A percentile compares a stretch with the other conserved stretches of the same genome.
These are phyloP conservation scores for Warburgia ugandensis DNA, from an alignment of 164 flowering plant species.

Conservation along the genomic window DNA sequence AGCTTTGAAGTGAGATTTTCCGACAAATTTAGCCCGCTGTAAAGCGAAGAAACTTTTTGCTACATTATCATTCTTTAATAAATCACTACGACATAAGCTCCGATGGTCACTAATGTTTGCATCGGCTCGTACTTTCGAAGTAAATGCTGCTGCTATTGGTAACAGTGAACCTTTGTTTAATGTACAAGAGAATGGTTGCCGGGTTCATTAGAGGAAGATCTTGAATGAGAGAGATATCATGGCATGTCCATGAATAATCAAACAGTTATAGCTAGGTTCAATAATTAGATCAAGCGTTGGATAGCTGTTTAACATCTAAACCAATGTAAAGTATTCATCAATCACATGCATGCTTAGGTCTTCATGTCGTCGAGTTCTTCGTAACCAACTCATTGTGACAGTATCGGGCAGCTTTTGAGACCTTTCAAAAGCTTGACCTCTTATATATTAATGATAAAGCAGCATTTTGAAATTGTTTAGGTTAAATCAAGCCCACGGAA, in stretches of 20 bases:
- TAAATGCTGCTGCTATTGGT: conserved; percentile 15
- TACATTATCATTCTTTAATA: conserved; percentile 2
- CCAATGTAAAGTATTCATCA: conserved; percentile 14
- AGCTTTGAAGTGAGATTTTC: too few relatives aligned
- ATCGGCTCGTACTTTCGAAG: conserved; percentile 19
- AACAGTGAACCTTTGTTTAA: conserved; percentile 15
- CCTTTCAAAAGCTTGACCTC: conserved; percentile 15
- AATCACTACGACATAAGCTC: conserved; percentile 1
- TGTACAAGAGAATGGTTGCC: conserved; percentile 8
- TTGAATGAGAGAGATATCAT: conserved; percentile 19
- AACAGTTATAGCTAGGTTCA: conserved; percentile 6
- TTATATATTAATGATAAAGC: conserved; percentile 6
- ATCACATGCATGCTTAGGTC: conserved; percentile 26
- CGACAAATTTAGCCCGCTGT: too few relatives aligned
- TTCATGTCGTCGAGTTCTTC: conserved; percentile 1
- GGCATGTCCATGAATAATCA: conserved; percentile 14
- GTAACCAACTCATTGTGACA: neutral
- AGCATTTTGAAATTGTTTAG: conserved; percentile 12
- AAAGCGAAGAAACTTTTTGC: neutral
- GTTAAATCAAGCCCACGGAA: conserved; percentile 9
- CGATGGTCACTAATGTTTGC: conserved; percentile 36
- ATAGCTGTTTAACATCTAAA: conserved; percentile 18
- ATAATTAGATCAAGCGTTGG: conserved; percentile 6
- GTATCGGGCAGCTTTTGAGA: conserved; percentile 5
- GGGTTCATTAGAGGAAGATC: conserved; percentile 38